Evolutionary conservation across 2,329 filamentous ascomycete species (phyloP), one percentile per base, ranked within the genome.

Genomic region (Fusarium xyrophilum): DNA sequence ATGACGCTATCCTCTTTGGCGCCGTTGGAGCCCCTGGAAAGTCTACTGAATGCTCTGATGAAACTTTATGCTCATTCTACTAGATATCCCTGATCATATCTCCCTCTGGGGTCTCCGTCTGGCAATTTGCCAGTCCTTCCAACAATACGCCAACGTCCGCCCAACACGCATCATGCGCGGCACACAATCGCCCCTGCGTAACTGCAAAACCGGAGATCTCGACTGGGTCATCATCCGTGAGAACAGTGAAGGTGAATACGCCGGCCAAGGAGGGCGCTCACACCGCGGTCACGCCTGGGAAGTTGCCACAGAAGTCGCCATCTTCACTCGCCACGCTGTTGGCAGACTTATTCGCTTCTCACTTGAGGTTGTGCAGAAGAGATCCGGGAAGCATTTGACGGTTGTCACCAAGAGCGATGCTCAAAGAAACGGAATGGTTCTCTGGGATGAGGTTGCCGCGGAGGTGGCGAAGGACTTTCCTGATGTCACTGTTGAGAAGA

Each of bases 211-310:
- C 0, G 85, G 85, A 1, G 85, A 88, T 54, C 78, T 90, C 0
- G 86, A 90, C 77, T 90, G 88, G 87, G 86, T 89, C 13, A 89
- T 90, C 56, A 79, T 90, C 40, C 86, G 88, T 27, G 88, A 90
- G 77, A 90, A 90, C 76, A 88, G 85, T 28, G 88, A 90, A 68
- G 88, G 88, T 54, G 88, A 90, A 71, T 90, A 90, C 65, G 86
- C 87, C 2, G 88, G 88, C 0, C 87, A 90, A 60, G 88, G 88
- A 3, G 88, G 88, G 0, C 83, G 86, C 0, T 88, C 86, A 0
- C 88, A 90, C 76, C 77, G 79, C 4, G 85, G 86, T 12, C 80
- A 83, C 56, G 80, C 84, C 0, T 89, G 87, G 86, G 87, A 89
- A 73, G 81, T 80, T 0, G 85, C 86, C 2, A 90, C 88, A 2